Evolutionary conservation across 768 basidiomycete genomes (phyloP).

Genomic region (Mycena filopes): DNA sequence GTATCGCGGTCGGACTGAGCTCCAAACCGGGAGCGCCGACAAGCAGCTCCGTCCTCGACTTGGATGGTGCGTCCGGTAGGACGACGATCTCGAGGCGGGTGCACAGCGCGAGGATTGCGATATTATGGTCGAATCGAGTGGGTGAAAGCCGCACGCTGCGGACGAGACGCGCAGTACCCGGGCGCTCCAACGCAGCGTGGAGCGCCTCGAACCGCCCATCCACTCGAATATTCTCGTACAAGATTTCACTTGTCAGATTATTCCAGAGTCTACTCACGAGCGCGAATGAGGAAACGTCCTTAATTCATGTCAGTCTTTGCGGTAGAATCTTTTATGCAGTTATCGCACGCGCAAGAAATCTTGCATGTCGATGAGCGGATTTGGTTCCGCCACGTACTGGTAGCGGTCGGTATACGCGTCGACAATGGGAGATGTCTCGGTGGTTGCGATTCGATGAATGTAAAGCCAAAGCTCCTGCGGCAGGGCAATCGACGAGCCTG

Average conservation of each 20-base stretch:
- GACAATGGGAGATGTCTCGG: slow-evolving; percentile 8
- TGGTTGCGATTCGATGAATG: slow-evolving; percentile 22
- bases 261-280: slow-evolving; percentile 29
- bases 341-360: slow-evolving; percentile 13
- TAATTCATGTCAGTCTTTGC: neutral
- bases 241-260: slow-evolving; percentile 14
- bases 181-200: neutral
- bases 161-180: slow-evolving; percentile 4
- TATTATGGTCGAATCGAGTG: slow-evolving; percentile 17
- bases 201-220: slow-evolving; percentile 3
- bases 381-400: neutral
- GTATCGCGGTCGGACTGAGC: neutral
- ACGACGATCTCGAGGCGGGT: slow-evolving; percentile 11
- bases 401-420: neutral
- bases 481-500: slow-evolving; percentile 9
- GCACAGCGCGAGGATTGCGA: slow-evolving; percentile 14
- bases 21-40: neutral
- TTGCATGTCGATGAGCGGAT: slow-evolving; percentile 14
- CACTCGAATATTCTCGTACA: slow-evolving; percentile 22
- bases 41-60: neutral
- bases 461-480: slow-evolving; percentile 30
- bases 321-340: neutral
- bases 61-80: neutral
- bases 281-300: slow-evolving; percentile 15
- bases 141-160: slow-evolving; percentile 22